Evolutionary conservation across 345 rosid species (phyloP).

Genomic region (Orychophragmus violaceus): DNA sequence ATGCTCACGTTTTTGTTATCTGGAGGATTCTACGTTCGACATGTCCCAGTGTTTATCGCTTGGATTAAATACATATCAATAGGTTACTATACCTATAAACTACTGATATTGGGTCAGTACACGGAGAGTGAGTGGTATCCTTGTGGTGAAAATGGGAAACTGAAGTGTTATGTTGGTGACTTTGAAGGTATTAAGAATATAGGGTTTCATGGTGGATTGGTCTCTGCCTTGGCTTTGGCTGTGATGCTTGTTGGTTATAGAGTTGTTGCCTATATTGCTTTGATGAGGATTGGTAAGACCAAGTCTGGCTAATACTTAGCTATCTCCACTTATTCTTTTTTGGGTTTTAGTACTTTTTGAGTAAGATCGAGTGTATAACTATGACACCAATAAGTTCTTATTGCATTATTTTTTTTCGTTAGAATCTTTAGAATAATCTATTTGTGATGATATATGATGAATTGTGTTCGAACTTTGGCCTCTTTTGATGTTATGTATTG

Average conservation of each 20-base stretch:
- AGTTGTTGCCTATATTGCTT: constrained; percentile 70
- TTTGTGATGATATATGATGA: background rate
- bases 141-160: constrained; percentile 40
- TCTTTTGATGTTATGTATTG: background rate
- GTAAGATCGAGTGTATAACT: background rate
- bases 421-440: background rate
- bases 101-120: constrained; percentile 74
- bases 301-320: constrained; percentile 13
- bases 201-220: constrained; percentile 39
- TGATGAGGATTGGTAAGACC: constrained; percentile 40
- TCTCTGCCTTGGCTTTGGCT: constrained; percentile 52
- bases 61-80: constrained; percentile 89
- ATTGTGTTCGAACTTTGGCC: background rate
- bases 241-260: constrained; percentile 82
- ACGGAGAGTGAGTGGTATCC: constrained; percentile 48
- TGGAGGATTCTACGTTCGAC: constrained; percentile 85
- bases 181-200: constrained; percentile 53
- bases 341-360: background rate
- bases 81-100: constrained; percentile 78
- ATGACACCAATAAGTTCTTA: constrained; percentile 1
- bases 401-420: background rate
- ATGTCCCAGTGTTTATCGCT: constrained; percentile 65
- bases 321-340: background rate
- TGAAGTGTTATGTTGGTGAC: constrained; percentile 58
- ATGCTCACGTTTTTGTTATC: constrained; percentile 76